Conservation (phyloP, 331 rosid species). For the Acacia pycnantha region DNA sequence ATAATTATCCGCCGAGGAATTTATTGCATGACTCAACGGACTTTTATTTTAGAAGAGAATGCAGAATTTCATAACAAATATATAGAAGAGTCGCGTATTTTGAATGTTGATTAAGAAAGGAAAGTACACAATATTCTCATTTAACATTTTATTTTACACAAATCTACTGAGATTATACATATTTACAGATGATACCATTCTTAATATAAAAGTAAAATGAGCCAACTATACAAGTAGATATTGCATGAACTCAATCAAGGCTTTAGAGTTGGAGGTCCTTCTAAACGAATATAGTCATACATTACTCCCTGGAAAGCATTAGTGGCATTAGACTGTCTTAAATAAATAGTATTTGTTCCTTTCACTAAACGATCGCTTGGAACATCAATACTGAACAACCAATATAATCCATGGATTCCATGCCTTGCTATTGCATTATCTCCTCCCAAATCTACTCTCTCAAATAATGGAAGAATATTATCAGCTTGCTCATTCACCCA, state of each 20-base stretch:
- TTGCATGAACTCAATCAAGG: conserved; percentile 5
- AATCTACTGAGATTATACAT: not conserved
- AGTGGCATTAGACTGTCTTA: conserved; percentile 48
- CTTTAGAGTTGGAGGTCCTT: conserved; percentile 48
- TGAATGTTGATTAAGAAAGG: not conserved
- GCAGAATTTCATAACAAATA: not conserved
- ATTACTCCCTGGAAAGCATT: conserved; percentile 64
- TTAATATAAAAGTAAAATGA: not conserved
- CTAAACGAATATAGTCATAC: conserved; percentile 89
- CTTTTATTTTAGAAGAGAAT: too few species aligned
- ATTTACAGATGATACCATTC: not conserved
- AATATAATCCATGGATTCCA: conserved; percentile 79
- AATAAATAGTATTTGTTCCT: conserved; percentile 62
- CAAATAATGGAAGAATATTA: conserved; percentile 25
- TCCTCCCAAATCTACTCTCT: conserved; percentile 50
- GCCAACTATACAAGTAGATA: not conserved
- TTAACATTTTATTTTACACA: not conserved
- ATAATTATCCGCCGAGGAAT: not conserved
- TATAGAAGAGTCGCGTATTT: not conserved
- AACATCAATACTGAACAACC: conserved; percentile 51
- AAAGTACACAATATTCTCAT: not conserved
- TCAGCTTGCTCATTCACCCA: conserved; percentile 45
- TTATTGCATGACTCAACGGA: not conserved
- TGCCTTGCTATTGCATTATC: conserved; percentile 92
- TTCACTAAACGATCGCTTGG: conserved; percentile 28